Evolutionary conservation across 768 basidiomycete species (phyloP).

Genomic region (Chalciporus chontae): DNA sequence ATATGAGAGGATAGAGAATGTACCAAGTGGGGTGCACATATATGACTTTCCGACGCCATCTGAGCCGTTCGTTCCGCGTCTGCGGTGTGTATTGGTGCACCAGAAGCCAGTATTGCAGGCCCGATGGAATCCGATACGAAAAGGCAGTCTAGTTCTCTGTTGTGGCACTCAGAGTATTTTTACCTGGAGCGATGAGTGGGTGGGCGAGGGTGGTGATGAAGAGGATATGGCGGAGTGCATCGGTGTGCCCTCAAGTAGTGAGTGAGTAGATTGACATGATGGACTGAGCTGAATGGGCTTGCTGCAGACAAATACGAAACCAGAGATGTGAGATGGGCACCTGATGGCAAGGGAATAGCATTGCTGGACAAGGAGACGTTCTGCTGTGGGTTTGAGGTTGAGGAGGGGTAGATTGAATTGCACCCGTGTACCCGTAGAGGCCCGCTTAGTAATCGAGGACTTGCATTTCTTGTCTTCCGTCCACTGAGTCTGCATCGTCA

Average conservation of each 20-base stretch:
- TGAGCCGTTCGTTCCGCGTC: constrained; percentile 52
- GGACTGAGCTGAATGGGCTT: neutral
- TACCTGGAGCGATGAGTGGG: constrained; percentile 84
- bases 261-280: neutral
- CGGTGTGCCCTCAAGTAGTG: constrained; percentile 82
- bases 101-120: constrained; percentile 58
- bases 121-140: constrained; percentile 83
- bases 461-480: neutral
- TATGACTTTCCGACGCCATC: constrained; percentile 67
- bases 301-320: constrained; percentile 65
- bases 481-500: too few species aligned
- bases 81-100: constrained; percentile 70
- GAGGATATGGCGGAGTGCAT: constrained; percentile 87
- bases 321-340: constrained; percentile 71
- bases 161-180: constrained; percentile 67
- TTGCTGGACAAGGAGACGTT: constrained; percentile 76
- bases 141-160: constrained; percentile 63
- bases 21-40: constrained; percentile 62
- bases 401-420: constrained; percentile 33
- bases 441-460: neutral
- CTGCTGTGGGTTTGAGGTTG: constrained; percentile 83
- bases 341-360: constrained; percentile 80
- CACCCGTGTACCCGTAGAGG: neutral
- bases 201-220: constrained; percentile 53
- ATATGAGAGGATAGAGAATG: constrained; percentile 44